Evolutionary conservation across 148 eudicot species (phyloP).

Genomic region (Rhododendron griersonianum): DNA sequence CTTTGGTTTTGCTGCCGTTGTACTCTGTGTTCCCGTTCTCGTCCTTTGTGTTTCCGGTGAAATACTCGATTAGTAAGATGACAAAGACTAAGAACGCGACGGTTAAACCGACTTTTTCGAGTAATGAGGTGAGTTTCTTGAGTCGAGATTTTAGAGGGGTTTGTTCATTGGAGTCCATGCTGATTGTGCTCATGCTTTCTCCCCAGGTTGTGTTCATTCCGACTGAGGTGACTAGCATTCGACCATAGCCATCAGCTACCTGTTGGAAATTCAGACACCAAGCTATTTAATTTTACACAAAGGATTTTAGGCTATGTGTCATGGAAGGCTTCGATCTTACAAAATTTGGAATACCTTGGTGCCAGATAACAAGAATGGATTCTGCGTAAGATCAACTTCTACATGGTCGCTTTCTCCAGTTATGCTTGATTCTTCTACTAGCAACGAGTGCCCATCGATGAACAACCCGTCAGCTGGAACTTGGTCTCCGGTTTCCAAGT

Average conservation of each 20-base stretch:
- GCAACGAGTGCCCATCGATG: not conserved
- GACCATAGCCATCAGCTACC: no score
- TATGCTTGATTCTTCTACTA: conserved; percentile 11
- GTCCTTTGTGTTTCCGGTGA: not conserved
- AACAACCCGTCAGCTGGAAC: conserved; percentile 12
- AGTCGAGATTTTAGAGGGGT: not conserved
- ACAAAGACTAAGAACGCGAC: not conserved
- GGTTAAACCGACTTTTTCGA: not conserved
- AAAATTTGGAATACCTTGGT: not conserved
- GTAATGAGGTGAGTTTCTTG: not conserved
- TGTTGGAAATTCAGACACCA: no score
- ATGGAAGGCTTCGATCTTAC: no score
- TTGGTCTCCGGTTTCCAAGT: conserved; percentile 5
- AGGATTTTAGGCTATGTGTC: no score
- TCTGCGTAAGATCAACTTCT: not conserved
- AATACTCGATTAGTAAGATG: not conserved
- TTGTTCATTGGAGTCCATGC: not conserved
- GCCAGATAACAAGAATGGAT: conserved; percentile 9
- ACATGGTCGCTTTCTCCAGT: conserved; percentile 10
- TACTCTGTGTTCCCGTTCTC: not conserved
- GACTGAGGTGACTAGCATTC: no score
- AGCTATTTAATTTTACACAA: no score
- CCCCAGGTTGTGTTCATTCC: no score
- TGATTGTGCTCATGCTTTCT: no score
- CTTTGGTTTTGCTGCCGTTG: not conserved